These are phyloP conservation scores for Gaertneriomyces semiglobifer DNA, from an alignment of 192 early-diverging fungal genomes.

Conservation along the genomic window DNA sequence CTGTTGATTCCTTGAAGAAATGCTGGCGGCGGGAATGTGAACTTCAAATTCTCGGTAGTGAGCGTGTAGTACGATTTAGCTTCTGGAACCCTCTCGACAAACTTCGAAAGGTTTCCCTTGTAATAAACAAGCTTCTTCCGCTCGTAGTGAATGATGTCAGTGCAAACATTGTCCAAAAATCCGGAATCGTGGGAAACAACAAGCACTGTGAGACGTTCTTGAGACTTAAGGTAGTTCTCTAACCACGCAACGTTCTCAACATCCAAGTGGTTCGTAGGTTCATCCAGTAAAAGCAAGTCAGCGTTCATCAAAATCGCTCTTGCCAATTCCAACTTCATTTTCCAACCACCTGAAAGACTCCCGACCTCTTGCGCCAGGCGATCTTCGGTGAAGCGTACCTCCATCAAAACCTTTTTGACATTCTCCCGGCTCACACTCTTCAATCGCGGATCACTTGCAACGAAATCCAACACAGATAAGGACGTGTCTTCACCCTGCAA, in stretches of 20 bases:
- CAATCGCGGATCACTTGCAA: conserved; percentile 40
- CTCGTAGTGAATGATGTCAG: conserved; percentile 75
- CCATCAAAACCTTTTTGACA: conserved; percentile 30
- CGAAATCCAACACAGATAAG: conserved; percentile 49
- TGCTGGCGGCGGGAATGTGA: conserved; percentile 72
- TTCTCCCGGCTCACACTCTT: conserved; percentile 28
- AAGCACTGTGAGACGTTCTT: conserved; percentile 65
- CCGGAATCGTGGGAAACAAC: conserved; percentile 81
- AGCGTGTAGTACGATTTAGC: conserved; percentile 75
- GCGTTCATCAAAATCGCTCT: conserved; percentile 65
- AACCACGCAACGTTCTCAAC: conserved; percentile 73
- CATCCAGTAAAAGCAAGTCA: conserved; percentile 87
- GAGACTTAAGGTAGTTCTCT: conserved; percentile 64
- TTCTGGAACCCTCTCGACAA: conserved; percentile 69
- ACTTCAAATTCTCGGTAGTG: conserved; percentile 64
- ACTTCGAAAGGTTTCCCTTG: conserved; percentile 74
- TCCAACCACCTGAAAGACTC: conserved; percentile 59
- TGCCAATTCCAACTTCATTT: conserved; percentile 61
- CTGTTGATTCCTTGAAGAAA: conserved; percentile 71
- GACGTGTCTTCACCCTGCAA: conserved; percentile 47
- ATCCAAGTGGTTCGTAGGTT: conserved; percentile 91
- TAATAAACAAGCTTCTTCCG: conserved; percentile 74
- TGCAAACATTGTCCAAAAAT: conserved; percentile 78
- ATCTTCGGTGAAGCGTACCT: conserved; percentile 49
- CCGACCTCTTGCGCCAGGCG: conserved; percentile 40